Conservation (phyloP, 306 rosid species). For the Boehmeria nivea region DNA sequence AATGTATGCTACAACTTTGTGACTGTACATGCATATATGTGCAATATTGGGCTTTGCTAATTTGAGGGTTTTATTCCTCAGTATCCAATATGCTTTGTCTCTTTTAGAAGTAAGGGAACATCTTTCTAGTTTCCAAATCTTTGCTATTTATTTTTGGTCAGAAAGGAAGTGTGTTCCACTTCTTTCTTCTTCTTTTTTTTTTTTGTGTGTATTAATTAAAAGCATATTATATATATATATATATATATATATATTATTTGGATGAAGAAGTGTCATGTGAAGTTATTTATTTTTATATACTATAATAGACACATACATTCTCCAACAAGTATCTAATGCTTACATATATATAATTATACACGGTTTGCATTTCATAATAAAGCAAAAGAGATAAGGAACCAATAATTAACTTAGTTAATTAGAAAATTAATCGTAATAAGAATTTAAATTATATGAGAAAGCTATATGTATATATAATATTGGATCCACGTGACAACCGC, state of each 20-base stretch:
- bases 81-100: constrained; percentile 16
- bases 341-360: too few relatives aligned
- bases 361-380: constrained; percentile 10
- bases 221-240: too few relatives aligned
- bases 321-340: constrained; percentile 17
- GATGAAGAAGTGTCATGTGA: too few relatives aligned
- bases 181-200: too few relatives aligned
- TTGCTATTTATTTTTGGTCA: constrained; percentile 11
- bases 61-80: constrained; percentile 3
- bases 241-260: too few relatives aligned
- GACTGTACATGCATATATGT: constrained; percentile 6
- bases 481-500: constrained; percentile 11
- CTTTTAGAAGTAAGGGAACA: constrained; percentile 4
- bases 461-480: background rate
- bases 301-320: background rate
- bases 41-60: background rate
- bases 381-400: constrained; percentile 15
- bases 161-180: too few relatives aligned
- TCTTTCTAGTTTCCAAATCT: constrained; percentile 5
- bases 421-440: background rate
- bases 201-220: too few relatives aligned
- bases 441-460: background rate
- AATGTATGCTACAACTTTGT: background rate
- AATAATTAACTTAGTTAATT: constrained; percentile 4
- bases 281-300: too few relatives aligned